Evolutionary conservation across 371 early-diverging fungal species (phyloP).

Genomic region (Blastocladiella emersonii): DNA sequence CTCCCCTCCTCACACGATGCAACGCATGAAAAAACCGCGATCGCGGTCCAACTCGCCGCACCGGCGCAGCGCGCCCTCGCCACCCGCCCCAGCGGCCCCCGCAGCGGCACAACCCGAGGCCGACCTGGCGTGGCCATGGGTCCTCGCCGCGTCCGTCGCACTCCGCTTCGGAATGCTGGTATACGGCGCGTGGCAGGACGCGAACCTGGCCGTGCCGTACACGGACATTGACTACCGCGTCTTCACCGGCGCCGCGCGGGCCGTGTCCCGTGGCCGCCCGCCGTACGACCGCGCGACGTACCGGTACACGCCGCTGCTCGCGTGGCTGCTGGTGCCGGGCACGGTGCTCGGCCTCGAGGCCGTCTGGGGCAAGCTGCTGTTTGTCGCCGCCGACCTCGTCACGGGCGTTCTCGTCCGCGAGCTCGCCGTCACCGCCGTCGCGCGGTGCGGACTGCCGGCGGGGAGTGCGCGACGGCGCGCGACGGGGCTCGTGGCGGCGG

Average conservation of each 20-base stretch:
- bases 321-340: slow-evolving; percentile 69
- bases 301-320: slow-evolving; percentile 89
- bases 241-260: slow-evolving; percentile 83
- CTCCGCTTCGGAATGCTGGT: slow-evolving; percentile 51
- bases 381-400: slow-evolving; percentile 59
- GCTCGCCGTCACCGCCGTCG: too few relatives aligned
- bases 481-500: not conserved
- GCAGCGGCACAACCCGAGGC: too few relatives aligned
- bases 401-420: slow-evolving; percentile 49
- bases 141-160: slow-evolving; percentile 19
- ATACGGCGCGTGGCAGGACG: slow-evolving; percentile 77
- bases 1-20: too few relatives aligned
- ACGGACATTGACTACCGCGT: slow-evolving; percentile 95
- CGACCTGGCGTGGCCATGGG: not conserved
- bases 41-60: too few relatives aligned
- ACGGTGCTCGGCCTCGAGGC: slow-evolving; percentile 34
- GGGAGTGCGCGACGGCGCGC: not conserved
- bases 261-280: slow-evolving; percentile 49
- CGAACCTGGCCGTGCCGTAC: slow-evolving; percentile 71
- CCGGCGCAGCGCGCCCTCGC: too few relatives aligned
- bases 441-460: not conserved
- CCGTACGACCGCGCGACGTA: slow-evolving; percentile 89
- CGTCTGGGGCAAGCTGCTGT: slow-evolving; percentile 80
- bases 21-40: too few relatives aligned
- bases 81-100: too few relatives aligned